Evolutionary conservation across 192 early-diverging fungal genomes (phyloP), one percentile per base, ranked within the genome.

Genomic region (Phycomyces blakesleeanus): DNA sequence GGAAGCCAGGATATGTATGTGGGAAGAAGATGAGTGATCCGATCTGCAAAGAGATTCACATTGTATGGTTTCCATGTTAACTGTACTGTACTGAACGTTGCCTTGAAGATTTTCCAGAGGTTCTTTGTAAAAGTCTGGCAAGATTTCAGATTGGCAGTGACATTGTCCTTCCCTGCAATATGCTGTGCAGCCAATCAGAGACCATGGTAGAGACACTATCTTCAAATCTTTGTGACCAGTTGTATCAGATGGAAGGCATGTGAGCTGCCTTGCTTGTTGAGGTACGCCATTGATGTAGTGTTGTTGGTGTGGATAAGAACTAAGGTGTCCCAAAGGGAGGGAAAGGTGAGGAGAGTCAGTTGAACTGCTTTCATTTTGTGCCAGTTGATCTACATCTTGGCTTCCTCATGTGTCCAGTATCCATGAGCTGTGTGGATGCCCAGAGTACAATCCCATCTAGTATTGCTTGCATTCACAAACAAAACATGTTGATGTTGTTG

Each of bases 381-480:
- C 55, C 51, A 68, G 27, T 72, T 76, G 59, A 76, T 72, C 16
- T 66, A 67, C 38, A 38, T 20, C 0, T 11, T 22, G 27, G 15
- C 20, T 53, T 69, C 54, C 22, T 50, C 29, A 12, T 18, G 0
- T 26, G 65, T 52, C 69, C 69, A 71, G 5, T 37, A 8, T 2
- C 69, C 73, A 34, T 54, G 53, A 26, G 47, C 47, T 0, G 29
- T 34, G 3, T 51, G 24, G 10, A 22, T 11, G 0, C 27, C 57
- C 16, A 55, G 59, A 27, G 63, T 57, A 11, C 61, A 47, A 0
- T 63, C 69, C 69, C 74, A 71, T 8, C 69, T 66, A 5, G 21
- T 16, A 44, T 66, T 59, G 55, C 58, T 66, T 6, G 66, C 66
- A 49, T 76, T 66, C 21, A 68, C 65, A 66, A 57, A 68, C 0